Evolutionary conservation across 371 early-diverging fungal genomes (phyloP), one percentile per base, ranked within the genome.

Genomic region (Nematocida parisii): DNA sequence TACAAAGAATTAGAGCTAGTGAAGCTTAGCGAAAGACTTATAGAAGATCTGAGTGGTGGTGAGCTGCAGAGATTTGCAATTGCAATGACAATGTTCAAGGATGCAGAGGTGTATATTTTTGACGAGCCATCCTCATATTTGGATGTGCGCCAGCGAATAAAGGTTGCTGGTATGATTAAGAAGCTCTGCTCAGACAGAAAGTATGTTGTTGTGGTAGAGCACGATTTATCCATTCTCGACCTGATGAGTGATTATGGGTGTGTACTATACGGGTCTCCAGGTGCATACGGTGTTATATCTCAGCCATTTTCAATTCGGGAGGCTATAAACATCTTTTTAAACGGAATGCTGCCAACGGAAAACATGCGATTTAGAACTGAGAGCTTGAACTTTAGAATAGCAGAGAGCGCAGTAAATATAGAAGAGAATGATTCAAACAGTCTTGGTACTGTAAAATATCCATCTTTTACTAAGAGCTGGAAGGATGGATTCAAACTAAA

Each of bases 241-340:
- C 94, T 97, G 84, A 91, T 98, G 84, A 94, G 96, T 57, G 99
- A 98, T 88, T 97, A 93, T 86, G 92, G 97, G 68, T 97, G 97
- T 90, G 95, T 95, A 52, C 90, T 98, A 45, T 98, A 98, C 90
- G 99, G 99, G 84, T 90, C 92, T 87, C 94, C 97, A 13, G 93
- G 94, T 46, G 94, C 93, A 9, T 98, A 98, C 88, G 98, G 98
- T 87, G 97, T 98, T 45, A 98, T 98, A 24, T 96, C 97, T 5
- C 89, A 95, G 72, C 98, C 97, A 44, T 96, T 92, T 90, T 90
- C 91, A 64, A 97, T 98, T 52, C 93, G 97, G 88, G 94, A 95
- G 89, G 97, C 96, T 85, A 97, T 98, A 90, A 98, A 98, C 88
- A 93, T 97, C 75, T 98, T 98, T 91, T 89, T 97, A 86, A 96